phyloP scores from a whole-genome alignment of 306 rosid genomes.

The Quercus wislizeni region DNA sequence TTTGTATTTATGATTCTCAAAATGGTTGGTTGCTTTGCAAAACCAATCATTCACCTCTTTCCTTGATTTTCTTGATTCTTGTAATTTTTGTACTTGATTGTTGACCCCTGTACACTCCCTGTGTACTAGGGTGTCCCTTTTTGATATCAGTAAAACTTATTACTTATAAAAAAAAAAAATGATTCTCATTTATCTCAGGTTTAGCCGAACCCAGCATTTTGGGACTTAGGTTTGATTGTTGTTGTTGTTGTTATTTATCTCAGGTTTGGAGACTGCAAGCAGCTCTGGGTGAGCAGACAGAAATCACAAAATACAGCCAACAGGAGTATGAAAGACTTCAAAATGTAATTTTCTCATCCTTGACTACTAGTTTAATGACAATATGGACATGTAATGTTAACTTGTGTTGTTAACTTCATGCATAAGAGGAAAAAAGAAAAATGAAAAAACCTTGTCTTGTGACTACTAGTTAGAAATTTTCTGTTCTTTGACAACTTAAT shows the following conservation, averaged over 20 bases:
- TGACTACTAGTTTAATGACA: background rate
- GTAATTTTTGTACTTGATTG: too few species aligned
- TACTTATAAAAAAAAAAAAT: background rate
- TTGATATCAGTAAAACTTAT: too few species aligned
- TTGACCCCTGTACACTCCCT: too few species aligned
- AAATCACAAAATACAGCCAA: constrained; percentile 85
- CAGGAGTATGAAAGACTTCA: constrained; percentile 93
- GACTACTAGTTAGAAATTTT: background rate
- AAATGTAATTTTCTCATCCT: constrained; percentile 56
- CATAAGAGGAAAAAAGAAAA: background rate
- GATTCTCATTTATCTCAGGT: constrained; percentile 48
- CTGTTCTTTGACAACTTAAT: background rate
- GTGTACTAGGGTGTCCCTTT: too few species aligned
- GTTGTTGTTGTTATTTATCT: background rate
- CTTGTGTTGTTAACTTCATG: constrained; percentile 10
- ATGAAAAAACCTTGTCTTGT: background rate
- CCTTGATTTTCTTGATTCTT: too few species aligned
- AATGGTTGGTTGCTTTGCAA: too few species aligned
- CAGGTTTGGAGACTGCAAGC: constrained; percentile 99
- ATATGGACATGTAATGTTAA: constrained; percentile 12
- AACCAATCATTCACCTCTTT: too few species aligned
- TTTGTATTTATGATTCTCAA: constrained; percentile 10
- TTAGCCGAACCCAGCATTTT: constrained; percentile 27
- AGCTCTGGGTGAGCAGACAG: constrained; percentile 96
- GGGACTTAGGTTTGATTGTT: too few species aligned